Evolutionary conservation across 2,329 filamentous ascomycete species (phyloP).

Genomic region (Fusarium cyanostomum): DNA sequence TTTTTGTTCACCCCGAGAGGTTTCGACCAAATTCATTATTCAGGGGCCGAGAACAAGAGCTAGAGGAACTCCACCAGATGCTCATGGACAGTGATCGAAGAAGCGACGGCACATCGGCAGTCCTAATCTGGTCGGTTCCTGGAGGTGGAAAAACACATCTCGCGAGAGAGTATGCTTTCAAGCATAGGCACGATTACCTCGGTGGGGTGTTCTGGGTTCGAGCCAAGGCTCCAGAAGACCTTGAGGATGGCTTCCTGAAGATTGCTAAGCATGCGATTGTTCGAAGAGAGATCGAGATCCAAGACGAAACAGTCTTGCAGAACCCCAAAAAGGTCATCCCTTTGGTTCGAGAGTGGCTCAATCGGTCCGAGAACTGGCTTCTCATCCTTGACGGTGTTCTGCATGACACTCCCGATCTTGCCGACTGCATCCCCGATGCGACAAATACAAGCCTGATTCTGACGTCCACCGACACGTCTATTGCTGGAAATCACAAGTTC

Average conservation of each 20-base stretch:
- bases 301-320: conserved; percentile 28
- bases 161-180: conserved; percentile 39
- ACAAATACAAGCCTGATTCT: conserved; percentile 38
- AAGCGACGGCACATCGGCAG: conserved; percentile 36
- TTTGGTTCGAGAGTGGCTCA: conserved; percentile 36
- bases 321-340: conserved; percentile 25
- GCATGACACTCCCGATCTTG: conserved; percentile 30
- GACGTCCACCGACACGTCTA: conserved; percentile 39
- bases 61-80: conserved; percentile 35
- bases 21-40: conserved; percentile 40
- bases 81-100: conserved; percentile 32
- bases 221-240: conserved; percentile 38
- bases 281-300: conserved; percentile 18
- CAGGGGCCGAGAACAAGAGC: conserved; percentile 25
- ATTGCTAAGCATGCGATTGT: conserved; percentile 33
- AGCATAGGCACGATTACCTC: conserved; percentile 32
- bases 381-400: conserved; percentile 39
- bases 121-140: conserved; percentile 36
- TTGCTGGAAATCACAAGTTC: conserved; percentile 37
- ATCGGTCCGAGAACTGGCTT: conserved; percentile 36
- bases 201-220: conserved; percentile 41
- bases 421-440: conserved; percentile 33
- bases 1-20: conserved; percentile 38
- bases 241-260: conserved; percentile 39
- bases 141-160: conserved; percentile 40